Base-by-base conservation (phyloP, 2,329 filamentous ascomycete species). In the Cytospora schulzeri region DNA sequence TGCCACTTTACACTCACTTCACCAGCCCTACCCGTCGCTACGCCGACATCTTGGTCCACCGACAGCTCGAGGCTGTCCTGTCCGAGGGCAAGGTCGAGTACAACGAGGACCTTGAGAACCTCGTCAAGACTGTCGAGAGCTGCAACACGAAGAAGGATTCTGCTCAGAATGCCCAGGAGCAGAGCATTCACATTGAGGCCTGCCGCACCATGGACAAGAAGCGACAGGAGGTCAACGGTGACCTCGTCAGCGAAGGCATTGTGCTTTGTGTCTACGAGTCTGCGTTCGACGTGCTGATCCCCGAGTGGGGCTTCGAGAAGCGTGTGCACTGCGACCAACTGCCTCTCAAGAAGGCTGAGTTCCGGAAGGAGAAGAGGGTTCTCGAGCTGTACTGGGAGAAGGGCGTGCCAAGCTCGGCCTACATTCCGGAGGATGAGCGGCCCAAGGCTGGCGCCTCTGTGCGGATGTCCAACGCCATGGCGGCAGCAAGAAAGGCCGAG, bases 61-160 rank as follows among this genome's bases (percentile, higher is more conserved):
- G 95, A 64, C 95, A 99, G 78, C 84, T 99, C 29, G 93, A 98
- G 74, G 85, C 91, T 66, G 88, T 92, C 58, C 84, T 99, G 45
- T 95, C 92, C 0, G 87, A 92, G 62, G 91, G 91, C 68, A 85
- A 89, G 68, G 84, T 91, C 56, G 93, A 97, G 72, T 97, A 95
- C 76, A 88, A 81, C 5, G 95, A 99, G 70, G 95, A 99, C 67
- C 77, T 95, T 66, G 95, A 99, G 74, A 89, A 83, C 64, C 82
- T 99, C 51, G 88, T 88, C 72, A 99, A 98, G 86, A 96, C 91
- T 58, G 91, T 93, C 11, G 95, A 99, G 78, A 88, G 92, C 70
- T 97, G 92, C 84, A 99, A 99, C 81, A 97, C 91, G 74, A 99
- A 98, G 88, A 99, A 98, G 78, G 95, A 99, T 75, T 98, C 93